These are phyloP conservation scores for Cicer arietinum DNA, from an alignment of 306 rosid genomes.

Conservation along the genomic window DNA sequence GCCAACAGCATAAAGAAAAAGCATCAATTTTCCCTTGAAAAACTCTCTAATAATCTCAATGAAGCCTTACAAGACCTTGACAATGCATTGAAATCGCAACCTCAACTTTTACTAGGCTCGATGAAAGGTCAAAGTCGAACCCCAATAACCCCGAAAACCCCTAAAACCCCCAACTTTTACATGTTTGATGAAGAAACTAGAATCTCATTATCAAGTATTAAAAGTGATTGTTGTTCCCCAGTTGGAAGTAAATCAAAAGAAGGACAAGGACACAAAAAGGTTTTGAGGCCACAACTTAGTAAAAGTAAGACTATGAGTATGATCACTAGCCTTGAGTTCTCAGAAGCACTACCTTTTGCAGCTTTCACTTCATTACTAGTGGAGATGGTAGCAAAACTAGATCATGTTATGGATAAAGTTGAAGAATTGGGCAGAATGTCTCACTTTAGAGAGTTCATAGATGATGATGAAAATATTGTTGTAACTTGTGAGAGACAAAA, in stretches of 20 bases:
- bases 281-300: conserved; percentile 71
- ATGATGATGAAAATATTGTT: conserved; percentile 56
- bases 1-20: conserved; percentile 67
- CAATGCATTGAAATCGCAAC: conserved; percentile 77
- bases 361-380: conserved; percentile 81
- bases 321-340: conserved; percentile 73
- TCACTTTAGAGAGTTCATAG: conserved; percentile 63
- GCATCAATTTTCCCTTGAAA: conserved; percentile 64
- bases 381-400: conserved; percentile 88
- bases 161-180: conserved; percentile 49
- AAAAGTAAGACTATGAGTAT: conserved; percentile 64
- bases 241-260: conserved; percentile 56
- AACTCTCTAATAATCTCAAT: conserved; percentile 67
- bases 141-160: conserved; percentile 47
- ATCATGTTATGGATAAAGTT: conserved; percentile 69
- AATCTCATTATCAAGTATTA: conserved; percentile 54
- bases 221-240: conserved; percentile 56
- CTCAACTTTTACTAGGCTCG: conserved; percentile 73
- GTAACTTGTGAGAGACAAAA: conserved; percentile 59
- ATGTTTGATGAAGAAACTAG: conserved; percentile 45
- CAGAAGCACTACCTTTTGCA: conserved; percentile 87
- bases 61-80: conserved; percentile 74
- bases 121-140: conserved; percentile 48
- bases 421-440: conserved; percentile 69
- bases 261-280: conserved; percentile 50